Percentiles rank a stretch among this genome's conserved stretches.
phyloP scores from a whole-genome alignment of 2,329 filamentous ascomycete genomes.

The Emericellopsis cladophorae region DNA sequence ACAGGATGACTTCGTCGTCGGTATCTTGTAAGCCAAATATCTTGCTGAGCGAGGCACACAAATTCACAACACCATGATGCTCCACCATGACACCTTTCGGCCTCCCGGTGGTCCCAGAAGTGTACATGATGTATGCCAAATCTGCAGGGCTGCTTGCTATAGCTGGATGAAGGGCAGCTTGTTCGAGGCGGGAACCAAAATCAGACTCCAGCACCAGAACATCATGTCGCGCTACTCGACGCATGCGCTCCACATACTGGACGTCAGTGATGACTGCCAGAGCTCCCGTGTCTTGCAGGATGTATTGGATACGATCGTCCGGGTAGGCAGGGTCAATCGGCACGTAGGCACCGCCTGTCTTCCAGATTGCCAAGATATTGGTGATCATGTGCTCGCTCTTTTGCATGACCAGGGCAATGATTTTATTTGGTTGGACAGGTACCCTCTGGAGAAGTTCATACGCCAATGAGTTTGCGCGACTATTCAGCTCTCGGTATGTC shows the following conservation, averaged over 20 bases:
- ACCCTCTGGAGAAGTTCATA: conserved; percentile 1
- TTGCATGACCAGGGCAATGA: conserved; percentile 4
- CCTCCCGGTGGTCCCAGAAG: conserved; percentile 11
- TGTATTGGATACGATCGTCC: conserved; percentile 5
- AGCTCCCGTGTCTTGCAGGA: conserved; percentile 5
- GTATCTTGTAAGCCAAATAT: conserved; percentile 1
- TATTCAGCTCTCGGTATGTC: conserved; percentile 4
- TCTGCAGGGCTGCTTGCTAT: conserved; percentile 2
- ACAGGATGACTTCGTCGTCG: conserved; percentile 1
- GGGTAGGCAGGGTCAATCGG: conserved; percentile 6
- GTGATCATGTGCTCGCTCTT: conserved; percentile 2
- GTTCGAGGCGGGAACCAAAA: background rate
- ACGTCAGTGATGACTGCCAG: background rate
- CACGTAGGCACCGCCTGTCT: conserved; percentile 4
- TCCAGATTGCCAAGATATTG: conserved; percentile 3
- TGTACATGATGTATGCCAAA: conserved; percentile 19
- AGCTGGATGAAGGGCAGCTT: too few relatives aligned
- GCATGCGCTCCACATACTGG: too few relatives aligned
- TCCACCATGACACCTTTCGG: conserved; percentile 23
- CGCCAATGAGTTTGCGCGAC: conserved; percentile 2
- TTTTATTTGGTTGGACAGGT: conserved; percentile 3
- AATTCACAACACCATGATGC: conserved; percentile 1
- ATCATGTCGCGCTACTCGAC: too few relatives aligned
- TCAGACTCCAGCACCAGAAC: too few relatives aligned
- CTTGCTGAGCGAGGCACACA: background rate